Conservation (phyloP, 1,139 yeast species). For the Saccharomyces hybrid region DNA sequence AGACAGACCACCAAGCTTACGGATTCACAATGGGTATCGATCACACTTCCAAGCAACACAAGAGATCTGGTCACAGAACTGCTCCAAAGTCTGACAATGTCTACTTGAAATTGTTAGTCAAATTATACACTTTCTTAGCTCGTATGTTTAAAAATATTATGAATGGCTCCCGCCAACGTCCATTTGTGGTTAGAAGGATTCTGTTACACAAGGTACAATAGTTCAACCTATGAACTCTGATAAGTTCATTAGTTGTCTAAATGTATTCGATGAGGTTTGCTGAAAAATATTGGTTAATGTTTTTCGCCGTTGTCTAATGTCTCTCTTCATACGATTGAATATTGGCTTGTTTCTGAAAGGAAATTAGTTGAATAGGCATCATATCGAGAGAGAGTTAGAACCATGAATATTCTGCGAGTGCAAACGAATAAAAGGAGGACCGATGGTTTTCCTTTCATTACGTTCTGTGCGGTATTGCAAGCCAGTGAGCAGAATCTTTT, state of each 20-base stretch:
- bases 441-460: neutral
- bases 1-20: constrained; percentile 3
- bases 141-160: constrained; percentile 54
- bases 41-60: constrained; percentile 93
- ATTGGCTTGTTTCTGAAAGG: neutral
- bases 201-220: constrained; percentile 10
- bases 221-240: neutral
- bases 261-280: neutral
- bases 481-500: constrained; percentile 28
- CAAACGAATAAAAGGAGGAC: constrained; percentile 28
- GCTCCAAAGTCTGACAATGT: constrained; percentile 99
- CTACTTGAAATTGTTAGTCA: constrained; percentile 95
- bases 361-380: neutral
- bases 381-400: neutral
- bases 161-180: neutral
- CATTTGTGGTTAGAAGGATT: constrained; percentile 10
- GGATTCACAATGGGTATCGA: constrained; percentile 80
- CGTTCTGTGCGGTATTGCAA: constrained; percentile 14
- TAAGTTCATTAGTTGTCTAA: neutral
- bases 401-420: constrained; percentile 50
- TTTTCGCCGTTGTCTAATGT: neutral
- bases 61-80: constrained; percentile 90
- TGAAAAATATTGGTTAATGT: neutral
- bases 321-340: neutral
- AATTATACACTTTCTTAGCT: constrained; percentile 97